Evolutionary conservation across 2,329 filamentous ascomycete genomes (phyloP), one percentile per base, ranked within the genome.

Genomic region (Calycina herbarum): DNA sequence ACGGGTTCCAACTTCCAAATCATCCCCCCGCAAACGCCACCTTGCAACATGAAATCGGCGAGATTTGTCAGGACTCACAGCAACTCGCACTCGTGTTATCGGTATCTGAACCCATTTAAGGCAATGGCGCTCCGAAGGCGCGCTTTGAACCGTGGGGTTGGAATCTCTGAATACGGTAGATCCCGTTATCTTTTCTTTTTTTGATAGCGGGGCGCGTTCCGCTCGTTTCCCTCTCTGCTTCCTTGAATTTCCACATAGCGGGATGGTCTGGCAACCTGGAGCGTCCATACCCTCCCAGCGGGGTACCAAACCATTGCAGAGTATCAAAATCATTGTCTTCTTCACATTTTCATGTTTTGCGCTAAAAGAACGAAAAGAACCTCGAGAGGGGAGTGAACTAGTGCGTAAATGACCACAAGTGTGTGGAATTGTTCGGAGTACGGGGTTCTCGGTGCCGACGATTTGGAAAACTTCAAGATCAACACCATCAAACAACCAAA

Each of bases 181-280:
- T 45, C 8, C 42, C 42, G 42, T 48, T 48, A 48, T 48, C 42
- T 48, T 48, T 48, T 20, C 45, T 51, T 51, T 51, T 51, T 24
- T 38, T 38, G 35, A 38, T 27, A 51, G 5, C 5, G 45, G n/a
- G 45, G 20, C n/a, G 20, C 45, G 10, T 51, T 48, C n/a, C 45
- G 45, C 45, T 45, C 40, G 40, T 17, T n/a, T 5, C 7, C 42
- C 20, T 5, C 6, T 4, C n/a, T 24, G n/a, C 7, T 51, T 51
- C 45, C 45, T 51, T 24, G 45, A 51, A 27, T 51, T 51, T 51
- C 45, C 45, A 51, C 45, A 51, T 51, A 5, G 45, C 45, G 45
- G 20, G 45, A 51, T 24, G 45, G n/a, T 51, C 10, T 20, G n/a
- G 20, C n/a, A 24, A 48, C 17, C 24, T 27, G n/a, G 6, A 51